Evolutionary conservation across 2,329 filamentous ascomycete genomes (phyloP).

Genomic region (Corniculantispora saksenae): DNA sequence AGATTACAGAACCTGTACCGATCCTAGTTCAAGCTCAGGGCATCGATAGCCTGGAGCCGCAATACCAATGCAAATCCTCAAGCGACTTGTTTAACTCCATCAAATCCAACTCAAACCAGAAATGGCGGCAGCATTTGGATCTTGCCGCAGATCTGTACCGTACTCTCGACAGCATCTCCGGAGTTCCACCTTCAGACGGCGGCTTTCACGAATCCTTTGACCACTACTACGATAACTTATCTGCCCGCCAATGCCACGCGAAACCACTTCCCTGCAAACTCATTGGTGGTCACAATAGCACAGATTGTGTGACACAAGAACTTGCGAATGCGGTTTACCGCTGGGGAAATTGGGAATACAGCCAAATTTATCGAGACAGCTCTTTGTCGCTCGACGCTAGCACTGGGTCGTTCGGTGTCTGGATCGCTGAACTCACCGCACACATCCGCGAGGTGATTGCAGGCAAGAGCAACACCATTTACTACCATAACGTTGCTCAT

Average conservation of each 20-base stretch:
- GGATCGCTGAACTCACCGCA: constrained; percentile 68
- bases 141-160: constrained; percentile 56
- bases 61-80: constrained; percentile 64
- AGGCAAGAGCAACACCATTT: constrained; percentile 46
- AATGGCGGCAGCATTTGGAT: constrained; percentile 66
- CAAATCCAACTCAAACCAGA: constrained; percentile 42
- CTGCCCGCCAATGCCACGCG: constrained; percentile 73
- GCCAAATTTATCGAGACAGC: constrained; percentile 71
- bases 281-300: constrained; percentile 44
- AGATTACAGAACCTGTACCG: constrained; percentile 41
- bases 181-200: constrained; percentile 54
- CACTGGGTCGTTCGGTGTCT: constrained; percentile 67
- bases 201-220: constrained; percentile 74
- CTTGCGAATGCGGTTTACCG: constrained; percentile 72
- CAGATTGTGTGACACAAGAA: constrained; percentile 61
- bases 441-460: constrained; percentile 59
- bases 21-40: constrained; percentile 54
- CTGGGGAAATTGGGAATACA: constrained; percentile 79
- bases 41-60: constrained; percentile 73
- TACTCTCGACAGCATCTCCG: constrained; percentile 67
- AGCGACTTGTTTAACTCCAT: constrained; percentile 44
- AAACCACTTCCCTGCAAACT: constrained; percentile 71
- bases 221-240: constrained; percentile 84
- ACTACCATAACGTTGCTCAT: constrained; percentile 78
- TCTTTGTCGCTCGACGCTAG: constrained; percentile 63